Evolutionary conservation across 2,329 filamentous ascomycete species (phyloP).

Genomic region (Penicillium sp.): DNA sequence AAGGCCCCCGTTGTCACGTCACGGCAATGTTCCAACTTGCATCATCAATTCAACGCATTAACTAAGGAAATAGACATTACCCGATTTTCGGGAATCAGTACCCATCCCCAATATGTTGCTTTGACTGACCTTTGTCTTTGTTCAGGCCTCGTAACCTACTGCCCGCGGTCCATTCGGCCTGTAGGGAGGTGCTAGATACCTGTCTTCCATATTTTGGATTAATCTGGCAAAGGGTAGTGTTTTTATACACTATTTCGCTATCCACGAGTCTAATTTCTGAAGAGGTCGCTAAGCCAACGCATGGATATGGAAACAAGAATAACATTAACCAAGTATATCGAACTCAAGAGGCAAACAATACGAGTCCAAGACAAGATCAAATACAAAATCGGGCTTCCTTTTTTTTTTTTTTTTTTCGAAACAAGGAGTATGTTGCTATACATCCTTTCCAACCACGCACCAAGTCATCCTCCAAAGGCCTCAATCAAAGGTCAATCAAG

Average conservation of each 20-base stretch:
- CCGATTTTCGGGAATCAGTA: background rate
- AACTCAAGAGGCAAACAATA: background rate
- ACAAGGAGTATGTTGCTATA: background rate
- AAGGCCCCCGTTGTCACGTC: slow-evolving; percentile 24
- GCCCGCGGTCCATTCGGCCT: too few relatives aligned
- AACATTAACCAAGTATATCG: background rate
- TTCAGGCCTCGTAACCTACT: too few relatives aligned
- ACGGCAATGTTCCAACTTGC: slow-evolving; percentile 11
- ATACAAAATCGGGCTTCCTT: background rate
- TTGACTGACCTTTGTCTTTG: too few relatives aligned
- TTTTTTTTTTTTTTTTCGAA: background rate
- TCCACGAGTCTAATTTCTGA: background rate
- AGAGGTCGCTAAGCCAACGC: background rate
- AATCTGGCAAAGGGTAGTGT: too few relatives aligned
- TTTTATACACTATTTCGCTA: too few relatives aligned
- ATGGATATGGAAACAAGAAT: background rate
- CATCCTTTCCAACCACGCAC: background rate
- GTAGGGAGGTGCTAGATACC: too few relatives aligned
- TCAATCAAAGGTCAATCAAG: background rate
- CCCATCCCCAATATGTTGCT: too few relatives aligned
- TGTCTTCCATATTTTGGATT: too few relatives aligned
- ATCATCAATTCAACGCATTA: background rate
- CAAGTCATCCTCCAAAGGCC: background rate
- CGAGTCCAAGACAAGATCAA: too few relatives aligned
- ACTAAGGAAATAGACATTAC: background rate